Evolutionary conservation across 768 basidiomycete genomes (phyloP).

Genomic region (Tylopilus vinaceipallidus): DNA sequence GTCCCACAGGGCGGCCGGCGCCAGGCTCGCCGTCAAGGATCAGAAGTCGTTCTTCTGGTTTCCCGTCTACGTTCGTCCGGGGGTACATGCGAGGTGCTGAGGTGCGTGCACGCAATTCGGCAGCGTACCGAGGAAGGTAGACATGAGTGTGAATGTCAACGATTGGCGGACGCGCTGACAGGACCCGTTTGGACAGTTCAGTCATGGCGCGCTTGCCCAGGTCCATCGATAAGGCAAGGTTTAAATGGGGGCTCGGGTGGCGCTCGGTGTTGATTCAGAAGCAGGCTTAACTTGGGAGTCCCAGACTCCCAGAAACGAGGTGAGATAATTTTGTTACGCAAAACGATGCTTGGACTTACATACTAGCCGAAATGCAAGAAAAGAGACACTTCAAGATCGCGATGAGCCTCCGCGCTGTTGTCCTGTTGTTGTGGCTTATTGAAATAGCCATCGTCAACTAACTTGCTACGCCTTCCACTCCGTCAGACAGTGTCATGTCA

Average conservation of each 20-base stretch:
- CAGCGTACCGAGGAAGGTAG: slow-evolving; percentile 77
- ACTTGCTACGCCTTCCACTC: background rate
- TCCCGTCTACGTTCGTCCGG: slow-evolving; percentile 40
- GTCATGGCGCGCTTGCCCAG: slow-evolving; percentile 25
- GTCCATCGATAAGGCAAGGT: slow-evolving; percentile 28
- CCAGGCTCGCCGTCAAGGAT: slow-evolving; percentile 81
- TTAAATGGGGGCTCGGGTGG: slow-evolving; percentile 4
- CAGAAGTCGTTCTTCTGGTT: slow-evolving; percentile 63
- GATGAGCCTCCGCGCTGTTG: slow-evolving; percentile 7
- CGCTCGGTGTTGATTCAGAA: slow-evolving; percentile 12
- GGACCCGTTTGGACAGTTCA: slow-evolving; percentile 19
- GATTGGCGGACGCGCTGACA: slow-evolving; percentile 37
- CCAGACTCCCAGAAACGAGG: slow-evolving; percentile 7
- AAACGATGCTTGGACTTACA: slow-evolving; percentile 10
- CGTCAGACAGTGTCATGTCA: slow-evolving; percentile 3
- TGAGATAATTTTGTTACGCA: slow-evolving; percentile 20
- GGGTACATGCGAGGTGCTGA: slow-evolving; percentile 66
- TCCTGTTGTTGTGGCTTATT: slow-evolving; percentile 2
- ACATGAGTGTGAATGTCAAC: slow-evolving; percentile 88
- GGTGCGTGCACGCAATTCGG: slow-evolving; percentile 62
- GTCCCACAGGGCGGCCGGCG: slow-evolving; percentile 75
- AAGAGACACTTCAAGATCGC: background rate
- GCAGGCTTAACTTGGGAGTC: slow-evolving; percentile 8
- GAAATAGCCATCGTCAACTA: no score
- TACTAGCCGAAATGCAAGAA: slow-evolving; percentile 11